Percentiles rank a stretch among this genome's conserved stretches.
These are phyloP conservation scores for Linaria vulgaris DNA, from an alignment of 257 asterid genomes.

Conservation along the genomic window DNA sequence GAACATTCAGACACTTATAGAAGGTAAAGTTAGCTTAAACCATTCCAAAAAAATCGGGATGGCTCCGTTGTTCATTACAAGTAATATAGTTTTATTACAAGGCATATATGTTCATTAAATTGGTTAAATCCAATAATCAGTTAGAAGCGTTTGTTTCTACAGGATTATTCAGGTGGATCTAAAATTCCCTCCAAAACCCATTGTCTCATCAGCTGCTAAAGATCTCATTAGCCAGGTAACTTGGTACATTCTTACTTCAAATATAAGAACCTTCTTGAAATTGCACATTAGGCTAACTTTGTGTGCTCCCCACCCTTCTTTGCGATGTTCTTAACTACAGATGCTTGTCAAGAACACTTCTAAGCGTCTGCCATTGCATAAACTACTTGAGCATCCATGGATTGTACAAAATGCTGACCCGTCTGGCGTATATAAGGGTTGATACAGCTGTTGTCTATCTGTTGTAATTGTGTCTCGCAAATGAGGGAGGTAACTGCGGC, in stretches of 20 bases:
- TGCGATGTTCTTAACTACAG: conserved; percentile 46
- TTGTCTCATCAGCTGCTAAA: conserved; percentile 82
- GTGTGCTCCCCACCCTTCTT: not conserved
- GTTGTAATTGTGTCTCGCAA: no score
- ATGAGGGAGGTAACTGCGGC: no score
- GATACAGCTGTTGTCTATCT: no score
- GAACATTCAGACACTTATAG: conserved; percentile 60
- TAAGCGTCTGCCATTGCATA: conserved; percentile 74
- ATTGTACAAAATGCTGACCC: conserved; percentile 91
- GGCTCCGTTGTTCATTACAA: not conserved
- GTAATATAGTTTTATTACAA: no score
- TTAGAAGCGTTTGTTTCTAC: conserved; percentile 5
- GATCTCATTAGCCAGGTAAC: conserved; percentile 87
- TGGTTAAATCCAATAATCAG: no score
- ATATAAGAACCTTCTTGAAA: not conserved
- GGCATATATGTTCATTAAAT: no score
- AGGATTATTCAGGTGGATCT: conserved; percentile 95
- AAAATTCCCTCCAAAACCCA: conserved; percentile 83
- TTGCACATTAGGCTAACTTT: not conserved
- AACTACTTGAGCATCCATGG: conserved; percentile 95
- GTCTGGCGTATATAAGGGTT: conserved; percentile 71
- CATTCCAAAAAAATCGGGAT: no score
- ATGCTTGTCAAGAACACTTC: conserved; percentile 93
- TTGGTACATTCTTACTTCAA: not conserved
- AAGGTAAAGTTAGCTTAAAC: conserved; percentile 35